These are phyloP conservation scores for Hymenoscyphus albidus DNA, from an alignment of 2,329 filamentous ascomycete species.

Conservation along the genomic window DNA sequence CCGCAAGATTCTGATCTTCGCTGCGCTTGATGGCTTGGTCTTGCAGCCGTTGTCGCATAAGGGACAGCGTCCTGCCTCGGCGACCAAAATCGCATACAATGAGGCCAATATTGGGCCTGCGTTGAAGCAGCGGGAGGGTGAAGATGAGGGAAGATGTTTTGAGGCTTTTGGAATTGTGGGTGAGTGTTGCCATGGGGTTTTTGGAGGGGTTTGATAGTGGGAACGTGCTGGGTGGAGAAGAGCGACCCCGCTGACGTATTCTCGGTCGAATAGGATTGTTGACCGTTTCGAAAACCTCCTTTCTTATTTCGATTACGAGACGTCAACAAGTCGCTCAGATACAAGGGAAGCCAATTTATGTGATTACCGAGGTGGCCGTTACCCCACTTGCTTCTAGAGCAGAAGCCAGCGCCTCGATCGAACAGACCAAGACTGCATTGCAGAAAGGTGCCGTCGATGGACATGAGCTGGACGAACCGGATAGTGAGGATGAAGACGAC, in stretches of 20 bases:
- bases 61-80: slow-evolving; percentile 29
- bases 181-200: slow-evolving; percentile 19
- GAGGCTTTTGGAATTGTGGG: slow-evolving; percentile 37
- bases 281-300: slow-evolving; percentile 74
- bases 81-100: slow-evolving; percentile 33
- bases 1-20: slow-evolving; percentile 36
- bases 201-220: background rate
- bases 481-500: slow-evolving; percentile 45
- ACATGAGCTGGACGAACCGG: slow-evolving; percentile 34
- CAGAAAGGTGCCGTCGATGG: slow-evolving; percentile 37
- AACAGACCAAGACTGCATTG: slow-evolving; percentile 50
- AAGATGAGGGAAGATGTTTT: slow-evolving; percentile 26
- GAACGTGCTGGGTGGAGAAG: background rate
- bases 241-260: background rate
- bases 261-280: slow-evolving; percentile 64
- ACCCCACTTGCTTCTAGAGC: slow-evolving; percentile 76
- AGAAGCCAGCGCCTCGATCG: slow-evolving; percentile 71
- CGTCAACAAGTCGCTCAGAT: slow-evolving; percentile 88
- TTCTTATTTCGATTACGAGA: slow-evolving; percentile 80
- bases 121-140: slow-evolving; percentile 18
- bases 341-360: slow-evolving; percentile 76
- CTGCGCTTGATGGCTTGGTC: slow-evolving; percentile 35
- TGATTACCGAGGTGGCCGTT: slow-evolving; percentile 83
- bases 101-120: slow-evolving; percentile 29
- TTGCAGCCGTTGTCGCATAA: slow-evolving; percentile 32